phyloP scores from a whole-genome alignment of 306 rosid species.

The Cyclanthera cordifolia region DNA sequence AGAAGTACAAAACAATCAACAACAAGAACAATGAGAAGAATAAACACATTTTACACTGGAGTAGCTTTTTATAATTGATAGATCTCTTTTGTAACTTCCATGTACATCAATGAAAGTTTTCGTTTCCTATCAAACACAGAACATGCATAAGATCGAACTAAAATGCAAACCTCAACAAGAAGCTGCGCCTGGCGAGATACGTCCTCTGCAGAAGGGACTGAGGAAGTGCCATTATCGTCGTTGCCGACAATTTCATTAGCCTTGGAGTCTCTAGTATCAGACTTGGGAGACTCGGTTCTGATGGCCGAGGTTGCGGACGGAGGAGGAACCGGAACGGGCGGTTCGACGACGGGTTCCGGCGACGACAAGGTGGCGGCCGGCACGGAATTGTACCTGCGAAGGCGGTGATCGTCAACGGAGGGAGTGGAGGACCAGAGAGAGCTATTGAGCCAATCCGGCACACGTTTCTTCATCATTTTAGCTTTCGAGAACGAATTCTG shows the following conservation, averaged over 20 bases:
- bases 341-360: conserved; percentile 22
- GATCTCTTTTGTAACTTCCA: too few species aligned
- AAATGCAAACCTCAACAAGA: conserved; percentile 44
- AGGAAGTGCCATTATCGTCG: conserved; percentile 25
- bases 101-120: too few species aligned
- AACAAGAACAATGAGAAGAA: not conserved
- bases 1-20: not conserved
- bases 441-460: conserved; percentile 98
- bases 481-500: not conserved
- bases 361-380: conserved; percentile 13
- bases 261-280: conserved; percentile 29
- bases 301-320: conserved; percentile 26
- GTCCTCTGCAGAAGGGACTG: conserved; percentile 39
- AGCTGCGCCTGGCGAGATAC: conserved; percentile 77
- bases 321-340: conserved; percentile 38
- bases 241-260: not conserved
- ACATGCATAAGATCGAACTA: conserved; percentile 8
- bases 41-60: too few species aligned
- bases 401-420: conserved; percentile 31
- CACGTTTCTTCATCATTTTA: conserved; percentile 69
- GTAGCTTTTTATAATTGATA: too few species aligned
- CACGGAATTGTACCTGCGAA: conserved; percentile 27
- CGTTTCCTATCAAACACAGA: too few species aligned
- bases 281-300: conserved; percentile 29
- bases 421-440: conserved; percentile 69